phyloP scores from a whole-genome alignment of 768 basidiomycete genomes.

The Leucogyrophana mollusca region DNA sequence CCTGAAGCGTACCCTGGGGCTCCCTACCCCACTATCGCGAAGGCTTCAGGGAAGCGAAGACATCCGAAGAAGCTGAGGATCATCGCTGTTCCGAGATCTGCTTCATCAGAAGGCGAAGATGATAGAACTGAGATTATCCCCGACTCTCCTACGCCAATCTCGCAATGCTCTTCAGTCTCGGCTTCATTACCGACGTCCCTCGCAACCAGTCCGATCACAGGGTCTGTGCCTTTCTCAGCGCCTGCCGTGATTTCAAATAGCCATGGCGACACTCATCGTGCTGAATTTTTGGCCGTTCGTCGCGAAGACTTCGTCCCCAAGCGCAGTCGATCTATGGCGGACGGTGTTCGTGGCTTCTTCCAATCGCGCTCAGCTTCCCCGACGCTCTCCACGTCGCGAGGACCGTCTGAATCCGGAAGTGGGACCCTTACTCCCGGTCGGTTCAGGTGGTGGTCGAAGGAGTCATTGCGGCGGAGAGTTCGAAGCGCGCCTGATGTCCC shows the following conservation, averaged over 20 bases:
- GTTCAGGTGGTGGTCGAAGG: slow-evolving; percentile 50
- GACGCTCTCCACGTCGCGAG: slow-evolving; percentile 26
- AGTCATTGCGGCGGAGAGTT: slow-evolving; percentile 48
- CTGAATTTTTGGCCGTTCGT: slow-evolving; percentile 24
- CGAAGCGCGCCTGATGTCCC: slow-evolving; percentile 52
- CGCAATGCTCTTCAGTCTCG: slow-evolving; percentile 36
- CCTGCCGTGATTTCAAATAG: slow-evolving; percentile 10
- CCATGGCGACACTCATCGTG: slow-evolving; percentile 19
- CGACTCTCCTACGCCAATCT: slow-evolving; percentile 38
- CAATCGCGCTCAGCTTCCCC: slow-evolving; percentile 45
- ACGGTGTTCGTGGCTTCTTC: slow-evolving; percentile 63
- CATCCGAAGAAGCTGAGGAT: slow-evolving; percentile 30
- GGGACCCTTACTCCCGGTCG: slow-evolving; percentile 30
- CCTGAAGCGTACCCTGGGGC: neutral
- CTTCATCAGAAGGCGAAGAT: slow-evolving; percentile 24
- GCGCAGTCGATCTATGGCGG: slow-evolving; percentile 54
- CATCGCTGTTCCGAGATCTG: slow-evolving; percentile 16
- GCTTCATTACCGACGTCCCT: slow-evolving; percentile 17
- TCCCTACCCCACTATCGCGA: slow-evolving; percentile 5
- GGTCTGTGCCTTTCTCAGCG: slow-evolving; percentile 12
- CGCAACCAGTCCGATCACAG: slow-evolving; percentile 18
- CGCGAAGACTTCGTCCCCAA: slow-evolving; percentile 33
- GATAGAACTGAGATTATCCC: slow-evolving; percentile 14
- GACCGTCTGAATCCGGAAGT: slow-evolving; percentile 23
- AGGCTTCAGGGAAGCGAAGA: slow-evolving; percentile 14